Evolutionary conservation across 768 basidiomycete species (phyloP), one percentile per base, ranked within the genome.

Genomic region (Calocera viscosa): DNA sequence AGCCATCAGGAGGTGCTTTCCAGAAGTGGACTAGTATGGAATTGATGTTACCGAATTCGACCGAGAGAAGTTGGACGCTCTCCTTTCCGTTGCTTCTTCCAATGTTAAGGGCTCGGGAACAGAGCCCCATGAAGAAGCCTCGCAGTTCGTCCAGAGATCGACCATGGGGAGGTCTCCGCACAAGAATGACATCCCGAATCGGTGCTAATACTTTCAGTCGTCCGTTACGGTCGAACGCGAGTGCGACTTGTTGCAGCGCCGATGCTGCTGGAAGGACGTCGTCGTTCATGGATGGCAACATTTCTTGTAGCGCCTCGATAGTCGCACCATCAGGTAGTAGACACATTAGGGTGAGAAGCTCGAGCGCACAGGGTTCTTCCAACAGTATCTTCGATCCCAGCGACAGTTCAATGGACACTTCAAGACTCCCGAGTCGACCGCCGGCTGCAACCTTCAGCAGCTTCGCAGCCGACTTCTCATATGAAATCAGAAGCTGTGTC

Each of bases 311-410:
- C 26, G 35, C 10, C n/a, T 10, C 30, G 60, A 66, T 19, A 14
- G 11, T 67, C 8, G 71, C 70, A 1, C 75, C 74, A 17, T 66
- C 71, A 0, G 75, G 75, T 11, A 76, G 69, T 64, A 74, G 64
- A 41, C 73, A 68, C 1, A 76, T 65, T 16, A 72, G 66, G 40
- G 67, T 53, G 49, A 75, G 71, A 10, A 76, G 71, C 7, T 30
- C 53, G 12, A 69, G 16, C 11, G 73, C 73, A 19, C 71, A 65
- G 12, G 72, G 71, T 39, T 70, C 67, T 12, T 66, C 28, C 65
- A 67, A 33, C 67, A 76, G 67, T 12, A 66, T 66, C 1, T 64
- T n/a, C 16, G 71, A 69, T n/a, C 70, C 49, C 11, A 75, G 63
- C 2, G 74, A 74, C 28, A 75, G 69, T 38, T 24, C 39, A 49